These are phyloP conservation scores for Kwoniella botswanensis DNA, from an alignment of 768 basidiomycete species.

Conservation along the genomic window DNA sequence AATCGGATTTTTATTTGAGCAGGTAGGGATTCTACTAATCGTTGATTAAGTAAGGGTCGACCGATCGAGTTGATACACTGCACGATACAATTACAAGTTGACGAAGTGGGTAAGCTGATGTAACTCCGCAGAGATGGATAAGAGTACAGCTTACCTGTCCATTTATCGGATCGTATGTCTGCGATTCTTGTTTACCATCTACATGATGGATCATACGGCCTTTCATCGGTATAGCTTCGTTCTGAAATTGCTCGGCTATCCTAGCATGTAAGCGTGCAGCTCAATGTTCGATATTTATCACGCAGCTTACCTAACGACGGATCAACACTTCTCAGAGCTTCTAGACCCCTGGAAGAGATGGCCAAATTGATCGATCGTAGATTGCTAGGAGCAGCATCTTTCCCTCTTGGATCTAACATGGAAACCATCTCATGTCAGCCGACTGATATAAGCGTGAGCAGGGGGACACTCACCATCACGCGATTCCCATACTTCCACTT, in stretches of 20 bases:
- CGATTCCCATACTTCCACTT: constrained; percentile 57
- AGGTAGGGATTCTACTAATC: constrained; percentile 77
- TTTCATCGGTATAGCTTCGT: constrained; percentile 86
- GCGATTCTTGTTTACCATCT: constrained; percentile 75
- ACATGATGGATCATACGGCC: constrained; percentile 91
- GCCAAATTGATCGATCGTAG: constrained; percentile 91
- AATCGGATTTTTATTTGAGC: constrained; percentile 73
- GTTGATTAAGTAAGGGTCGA: constrained; percentile 82
- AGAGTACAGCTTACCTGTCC: constrained; percentile 70
- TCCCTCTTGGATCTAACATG: constrained; percentile 49
- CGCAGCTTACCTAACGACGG: constrained; percentile 50
- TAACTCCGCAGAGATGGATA: neutral
- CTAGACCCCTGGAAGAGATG: constrained; percentile 89
- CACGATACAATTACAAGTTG: neutral
- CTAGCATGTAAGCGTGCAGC: neutral
- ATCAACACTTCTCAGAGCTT: constrained; percentile 82
- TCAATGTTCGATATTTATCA: neutral
- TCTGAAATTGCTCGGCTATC: constrained; percentile 60
- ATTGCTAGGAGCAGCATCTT: constrained; percentile 40
- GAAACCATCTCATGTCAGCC: neutral
- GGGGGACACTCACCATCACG: constrained; percentile 44
- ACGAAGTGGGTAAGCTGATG: neutral
- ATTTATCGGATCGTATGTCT: constrained; percentile 78
- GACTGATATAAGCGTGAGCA: too few species aligned
- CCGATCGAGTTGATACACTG: constrained; percentile 91